phyloP scores from a whole-genome alignment of 108 stramenopile species.

The Bacterosira constricta region DNA sequence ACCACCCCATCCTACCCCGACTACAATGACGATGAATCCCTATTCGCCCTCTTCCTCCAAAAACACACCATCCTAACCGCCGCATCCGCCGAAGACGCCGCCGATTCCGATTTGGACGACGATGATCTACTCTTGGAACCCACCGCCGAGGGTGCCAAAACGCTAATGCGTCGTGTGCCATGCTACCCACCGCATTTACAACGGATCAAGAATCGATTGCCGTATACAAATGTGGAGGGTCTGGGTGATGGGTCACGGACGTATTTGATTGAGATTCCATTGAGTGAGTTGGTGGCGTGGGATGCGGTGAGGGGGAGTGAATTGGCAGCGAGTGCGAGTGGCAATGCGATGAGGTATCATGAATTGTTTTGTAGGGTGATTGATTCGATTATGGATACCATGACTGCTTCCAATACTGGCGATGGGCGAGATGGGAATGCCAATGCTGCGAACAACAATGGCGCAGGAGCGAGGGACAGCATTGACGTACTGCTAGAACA shows the following conservation, averaged over 20 bases:
- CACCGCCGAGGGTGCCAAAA: slow-evolving; percentile 46
- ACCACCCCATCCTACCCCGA: slow-evolving; percentile 22
- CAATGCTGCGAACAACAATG: not conserved
- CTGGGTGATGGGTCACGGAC: slow-evolving; percentile 17
- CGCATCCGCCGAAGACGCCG: slow-evolving; percentile 19
- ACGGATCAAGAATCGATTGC: slow-evolving; percentile 71
- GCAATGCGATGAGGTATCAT: slow-evolving; percentile 77
- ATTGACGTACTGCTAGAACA: slow-evolving; percentile 87
- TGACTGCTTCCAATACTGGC: slow-evolving; percentile 10
- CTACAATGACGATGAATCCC: slow-evolving; percentile 10
- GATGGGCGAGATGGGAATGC: not conserved
- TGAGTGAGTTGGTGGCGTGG: slow-evolving; percentile 71
- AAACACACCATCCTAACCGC: slow-evolving; percentile 69
- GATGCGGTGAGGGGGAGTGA: slow-evolving; percentile 67
- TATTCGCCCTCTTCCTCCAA: slow-evolving; percentile 64
- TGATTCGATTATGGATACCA: slow-evolving; percentile 55
- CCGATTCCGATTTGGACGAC: slow-evolving; percentile 39
- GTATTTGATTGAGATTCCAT: slow-evolving; percentile 79
- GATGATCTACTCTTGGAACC: slow-evolving; percentile 67
- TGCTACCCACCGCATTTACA: slow-evolving; percentile 76
- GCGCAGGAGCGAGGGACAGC: slow-evolving; percentile 51
- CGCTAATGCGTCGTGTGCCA: slow-evolving; percentile 55
- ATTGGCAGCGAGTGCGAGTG: slow-evolving; percentile 64
- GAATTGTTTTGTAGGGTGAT: slow-evolving; percentile 73
- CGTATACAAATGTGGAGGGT: slow-evolving; percentile 34